Evolutionary conservation across 441 rosid species (phyloP), one percentile per base, ranked within the genome.

Genomic region (Erysimum pusillum): DNA sequence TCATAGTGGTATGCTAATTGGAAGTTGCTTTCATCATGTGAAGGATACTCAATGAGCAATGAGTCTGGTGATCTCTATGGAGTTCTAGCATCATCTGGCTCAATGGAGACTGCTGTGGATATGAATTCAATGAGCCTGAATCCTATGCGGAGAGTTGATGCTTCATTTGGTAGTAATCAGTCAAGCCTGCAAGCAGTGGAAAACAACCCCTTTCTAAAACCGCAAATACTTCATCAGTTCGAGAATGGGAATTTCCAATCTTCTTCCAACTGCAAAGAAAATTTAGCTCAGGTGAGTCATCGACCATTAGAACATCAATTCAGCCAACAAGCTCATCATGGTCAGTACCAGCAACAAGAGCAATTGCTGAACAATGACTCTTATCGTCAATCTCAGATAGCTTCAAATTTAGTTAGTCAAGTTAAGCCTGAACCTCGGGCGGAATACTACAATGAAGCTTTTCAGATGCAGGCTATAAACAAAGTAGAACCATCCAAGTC

Each of bases 31-130:
- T 73, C 12, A 13, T 62, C 67, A 62, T 74, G 56, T 79, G 82
- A 74, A 79, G 82, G 79, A 63, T 63, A 69, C 57, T 32, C 79
- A 48, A 63, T 57, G 75, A 39, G 49, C 58, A 79, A 74, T 74
- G 71, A 44, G 75, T 74, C 79, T 56, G 79, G 78, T 63, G 46
- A 79, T 69, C 68, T 32, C 36, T 79, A 79, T 48, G 82, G 82
- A 38, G 57, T 5, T 44, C 15, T 7, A 35, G 44, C 65, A 63
- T 63, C 82, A 63, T 63, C 82, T 12, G 68, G 72, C 42, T 38
- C 82, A 74, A 7, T 69, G 79, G 76, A 48, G 49, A n/a, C 57
- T 63, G 10, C 67, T 63, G 63, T 14, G 67, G 63, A 57, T 62
- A 79, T 74, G 78, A 74, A 39, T 62, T 18, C 75, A 63, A 28